Conservation (phyloP, 2,329 filamentous ascomycete species). For the Fonsecaea monophora region DNA sequence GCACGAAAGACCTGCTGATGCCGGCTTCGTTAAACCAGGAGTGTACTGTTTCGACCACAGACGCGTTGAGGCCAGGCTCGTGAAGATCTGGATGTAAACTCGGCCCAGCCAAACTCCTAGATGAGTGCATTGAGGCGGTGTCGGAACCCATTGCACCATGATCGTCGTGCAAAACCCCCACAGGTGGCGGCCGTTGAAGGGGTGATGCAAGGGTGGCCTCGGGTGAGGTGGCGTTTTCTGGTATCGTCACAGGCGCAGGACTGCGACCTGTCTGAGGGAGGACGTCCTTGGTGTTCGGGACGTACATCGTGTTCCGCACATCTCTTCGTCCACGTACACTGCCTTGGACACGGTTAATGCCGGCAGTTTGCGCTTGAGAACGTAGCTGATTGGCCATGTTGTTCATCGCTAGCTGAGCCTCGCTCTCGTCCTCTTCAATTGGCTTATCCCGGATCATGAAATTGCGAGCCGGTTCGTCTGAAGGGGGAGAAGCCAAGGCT, state of each 20-base stretch:
- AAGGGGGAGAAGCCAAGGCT: conserved; percentile 30
- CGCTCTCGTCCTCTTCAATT: conserved; percentile 57
- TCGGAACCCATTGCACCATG: conserved; percentile 72
- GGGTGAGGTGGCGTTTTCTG: conserved; percentile 46
- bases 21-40: conserved; percentile 78
- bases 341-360: conserved; percentile 71
- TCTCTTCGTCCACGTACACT: conserved; percentile 89
- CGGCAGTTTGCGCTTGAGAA: conserved; percentile 55
- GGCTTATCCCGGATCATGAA: conserved; percentile 58
- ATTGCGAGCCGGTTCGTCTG: conserved; percentile 54
- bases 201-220: conserved; percentile 37
- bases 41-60: conserved; percentile 89
- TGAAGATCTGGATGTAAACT: conserved; percentile 82
- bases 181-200: conserved; percentile 47
- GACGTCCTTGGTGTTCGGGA: conserved; percentile 58
- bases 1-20: conserved; percentile 74
- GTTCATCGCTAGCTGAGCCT: conserved; percentile 57
- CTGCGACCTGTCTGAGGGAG: conserved; percentile 35
- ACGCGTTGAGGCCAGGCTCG: conserved; percentile 80
- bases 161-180: conserved; percentile 64
- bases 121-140: conserved; percentile 88
- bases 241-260: conserved; percentile 37
- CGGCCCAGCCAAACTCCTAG: conserved; percentile 72
- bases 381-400: conserved; percentile 58
- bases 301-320: conserved; percentile 87